phyloP scores from a whole-genome alignment of 441 rosid genomes.

The Capsella rubella region DNA sequence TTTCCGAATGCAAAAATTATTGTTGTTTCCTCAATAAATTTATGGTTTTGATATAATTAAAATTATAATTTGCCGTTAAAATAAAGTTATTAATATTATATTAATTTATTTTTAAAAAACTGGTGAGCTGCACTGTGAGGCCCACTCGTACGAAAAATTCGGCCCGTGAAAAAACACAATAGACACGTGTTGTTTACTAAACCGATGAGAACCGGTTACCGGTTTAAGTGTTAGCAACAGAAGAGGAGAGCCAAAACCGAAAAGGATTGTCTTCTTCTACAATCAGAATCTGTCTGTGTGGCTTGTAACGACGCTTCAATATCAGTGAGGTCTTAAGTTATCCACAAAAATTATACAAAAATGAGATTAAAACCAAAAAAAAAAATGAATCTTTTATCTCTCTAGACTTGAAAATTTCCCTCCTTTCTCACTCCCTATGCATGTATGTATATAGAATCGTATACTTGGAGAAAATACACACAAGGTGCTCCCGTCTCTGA shows the following conservation, averaged over 20 bases:
- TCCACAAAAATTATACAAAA: slow-evolving; percentile 36
- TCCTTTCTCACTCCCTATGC: slow-evolving; percentile 25
- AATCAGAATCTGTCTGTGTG: slow-evolving; percentile 46
- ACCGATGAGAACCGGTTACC: slow-evolving; percentile 28
- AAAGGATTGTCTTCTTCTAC: slow-evolving; percentile 34
- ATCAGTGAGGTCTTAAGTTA: slow-evolving; percentile 34
- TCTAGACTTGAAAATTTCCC: slow-evolving; percentile 26
- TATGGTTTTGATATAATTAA: too few species aligned
- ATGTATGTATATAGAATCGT: slow-evolving; percentile 5
- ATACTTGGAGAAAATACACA: slow-evolving; percentile 29
- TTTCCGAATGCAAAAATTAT: too few species aligned
- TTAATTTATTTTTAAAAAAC: too few species aligned
- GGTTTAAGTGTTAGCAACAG: slow-evolving; percentile 11
- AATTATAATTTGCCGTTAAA: too few species aligned
- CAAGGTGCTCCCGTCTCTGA: slow-evolving; percentile 32
- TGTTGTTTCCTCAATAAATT: too few species aligned
- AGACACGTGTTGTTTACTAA: slow-evolving; percentile 24
- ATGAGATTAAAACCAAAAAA: background rate
- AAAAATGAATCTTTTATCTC: slow-evolving; percentile 27
- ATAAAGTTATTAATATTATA: too few species aligned
- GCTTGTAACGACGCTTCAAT: slow-evolving; percentile 32
- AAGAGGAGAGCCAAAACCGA: background rate
- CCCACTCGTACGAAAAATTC: background rate
- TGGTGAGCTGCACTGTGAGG: background rate
- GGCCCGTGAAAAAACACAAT: background rate